Evolutionary conservation across 164 flowering plant species (phyloP).

Genomic region (Umbellularia californica): DNA sequence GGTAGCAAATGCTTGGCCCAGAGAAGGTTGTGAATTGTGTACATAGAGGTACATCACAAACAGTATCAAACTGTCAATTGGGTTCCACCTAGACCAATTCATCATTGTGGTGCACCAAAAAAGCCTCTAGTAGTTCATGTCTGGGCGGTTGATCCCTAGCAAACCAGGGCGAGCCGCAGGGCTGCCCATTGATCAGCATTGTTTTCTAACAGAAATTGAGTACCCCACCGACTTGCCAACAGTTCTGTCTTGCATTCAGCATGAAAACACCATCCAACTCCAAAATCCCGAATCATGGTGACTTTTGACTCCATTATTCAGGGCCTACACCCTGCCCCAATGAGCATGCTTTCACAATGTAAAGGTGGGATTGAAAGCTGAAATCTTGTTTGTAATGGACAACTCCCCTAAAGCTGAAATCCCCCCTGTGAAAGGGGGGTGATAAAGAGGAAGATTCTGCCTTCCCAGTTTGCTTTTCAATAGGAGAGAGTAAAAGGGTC

Average conservation of each 20-base stretch:
- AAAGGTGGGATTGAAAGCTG: constrained; percentile 36
- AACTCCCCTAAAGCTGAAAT: constrained; percentile 27
- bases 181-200: not conserved
- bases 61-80: not conserved
- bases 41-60: not conserved
- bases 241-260: constrained; percentile 48
- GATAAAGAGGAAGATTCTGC: constrained; percentile 32
- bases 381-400: constrained; percentile 28
- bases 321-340: constrained; percentile 43
- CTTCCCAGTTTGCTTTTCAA: constrained; percentile 17
- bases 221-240: constrained; percentile 1
- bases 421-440: constrained; percentile 15
- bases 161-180: not conserved
- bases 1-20: too few species aligned
- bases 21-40: not conserved
- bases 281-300: constrained; percentile 34
- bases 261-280: constrained; percentile 29
- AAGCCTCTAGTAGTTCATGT: not conserved
- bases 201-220: not conserved
- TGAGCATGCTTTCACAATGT: constrained; percentile 33
- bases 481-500: constrained; percentile 15
- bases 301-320: constrained; percentile 42
- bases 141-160: not conserved
- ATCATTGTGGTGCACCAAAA: constrained; percentile 8
- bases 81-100: not conserved